These are phyloP conservation scores for Tricholoma flavovirens DNA, from an alignment of 768 basidiomycete genomes.

Conservation along the genomic window DNA sequence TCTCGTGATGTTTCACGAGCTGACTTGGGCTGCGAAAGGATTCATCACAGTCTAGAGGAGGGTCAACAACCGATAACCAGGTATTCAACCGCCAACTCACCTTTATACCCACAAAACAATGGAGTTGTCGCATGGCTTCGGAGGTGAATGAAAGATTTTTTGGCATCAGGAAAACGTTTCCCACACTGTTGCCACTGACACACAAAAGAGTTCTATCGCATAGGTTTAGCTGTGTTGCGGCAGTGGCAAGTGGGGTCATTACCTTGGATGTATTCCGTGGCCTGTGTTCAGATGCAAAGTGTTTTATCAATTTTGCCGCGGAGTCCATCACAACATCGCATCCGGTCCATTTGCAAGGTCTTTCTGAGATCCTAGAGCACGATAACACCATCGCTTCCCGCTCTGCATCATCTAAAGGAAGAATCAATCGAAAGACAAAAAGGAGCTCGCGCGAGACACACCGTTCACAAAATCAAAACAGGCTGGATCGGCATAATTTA, in stretches of 20 bases:
- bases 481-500: conserved; percentile 16
- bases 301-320: conserved; percentile 39
- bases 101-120: conserved; percentile 45
- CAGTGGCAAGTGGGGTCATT: neutral
- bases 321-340: conserved; percentile 56
- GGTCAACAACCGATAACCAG: neutral
- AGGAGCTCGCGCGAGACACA: conserved; percentile 8
- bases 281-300: conserved; percentile 30
- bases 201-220: conserved; percentile 23
- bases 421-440: conserved; percentile 14
- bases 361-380: conserved; percentile 39
- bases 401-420: conserved; percentile 37
- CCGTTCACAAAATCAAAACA: conserved; percentile 12
- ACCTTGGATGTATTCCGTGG: conserved; percentile 8
- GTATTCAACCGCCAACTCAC: conserved; percentile 26
- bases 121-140: conserved; percentile 42
- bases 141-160: conserved; percentile 42
- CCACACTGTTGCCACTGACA: conserved; percentile 58
- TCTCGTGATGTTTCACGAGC: conserved; percentile 44
- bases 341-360: conserved; percentile 53
- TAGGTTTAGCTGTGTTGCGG: neutral
- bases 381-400: conserved; percentile 41
- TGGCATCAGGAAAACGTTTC: conserved; percentile 30
- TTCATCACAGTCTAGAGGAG: conserved; percentile 45
- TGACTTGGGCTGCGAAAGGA: conserved; percentile 41